phyloP scores from a whole-genome alignment of 257 asterid genomes.

The Anisodus tanguticus region DNA sequence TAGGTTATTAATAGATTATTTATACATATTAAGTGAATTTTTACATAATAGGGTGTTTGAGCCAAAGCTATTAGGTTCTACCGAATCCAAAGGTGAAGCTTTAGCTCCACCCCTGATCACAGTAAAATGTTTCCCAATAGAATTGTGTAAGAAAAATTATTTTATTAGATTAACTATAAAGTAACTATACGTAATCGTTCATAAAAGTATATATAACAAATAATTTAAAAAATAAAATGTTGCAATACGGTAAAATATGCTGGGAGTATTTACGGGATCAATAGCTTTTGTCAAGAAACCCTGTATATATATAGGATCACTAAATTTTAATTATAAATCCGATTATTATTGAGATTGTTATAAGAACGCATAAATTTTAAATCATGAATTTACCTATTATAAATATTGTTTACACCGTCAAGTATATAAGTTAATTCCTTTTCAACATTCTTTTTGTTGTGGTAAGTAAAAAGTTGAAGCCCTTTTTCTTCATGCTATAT shows the following conservation, averaged over 20 bases:
- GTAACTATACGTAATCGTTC: background rate
- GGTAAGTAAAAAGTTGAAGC: conserved; percentile 20
- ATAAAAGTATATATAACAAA: background rate
- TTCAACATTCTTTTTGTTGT: background rate
- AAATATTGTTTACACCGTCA: background rate
- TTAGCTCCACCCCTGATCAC: background rate
- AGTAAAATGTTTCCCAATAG: background rate
- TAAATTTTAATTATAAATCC: background rate
- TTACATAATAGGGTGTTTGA: too few species aligned
- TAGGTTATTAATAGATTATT: too few species aligned
- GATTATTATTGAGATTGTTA: background rate
- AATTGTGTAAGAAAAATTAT: too few species aligned
- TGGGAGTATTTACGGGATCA: too few species aligned
- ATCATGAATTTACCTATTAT: background rate
- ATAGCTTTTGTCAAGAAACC: background rate
- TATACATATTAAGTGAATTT: too few species aligned
- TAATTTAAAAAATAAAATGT: too few species aligned
- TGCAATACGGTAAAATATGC: too few species aligned
- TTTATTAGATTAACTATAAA: background rate
- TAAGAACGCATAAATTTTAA: background rate
- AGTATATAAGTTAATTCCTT: background rate
- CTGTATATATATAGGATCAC: background rate
- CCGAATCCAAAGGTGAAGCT: too few species aligned
- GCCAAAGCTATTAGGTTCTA: too few species aligned
- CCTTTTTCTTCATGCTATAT: background rate